phyloP scores from a whole-genome alignment of 1,284 basidiomycete genomes.

The Lentinus polychrous region DNA sequence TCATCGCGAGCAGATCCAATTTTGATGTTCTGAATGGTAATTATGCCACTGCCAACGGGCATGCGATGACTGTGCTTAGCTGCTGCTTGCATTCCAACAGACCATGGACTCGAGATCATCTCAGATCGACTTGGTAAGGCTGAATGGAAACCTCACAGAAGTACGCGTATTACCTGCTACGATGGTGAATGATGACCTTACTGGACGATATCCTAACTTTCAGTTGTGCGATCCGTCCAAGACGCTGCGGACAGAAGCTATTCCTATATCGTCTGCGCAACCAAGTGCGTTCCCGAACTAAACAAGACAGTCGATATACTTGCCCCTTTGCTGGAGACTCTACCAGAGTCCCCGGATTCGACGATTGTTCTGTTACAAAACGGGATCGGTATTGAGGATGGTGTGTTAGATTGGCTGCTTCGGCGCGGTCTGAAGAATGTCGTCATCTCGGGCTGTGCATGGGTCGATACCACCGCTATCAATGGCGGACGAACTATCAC shows the following conservation, averaged over 20 bases:
- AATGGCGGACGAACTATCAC: slow-evolving; percentile 23
- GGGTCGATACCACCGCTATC: slow-evolving; percentile 32
- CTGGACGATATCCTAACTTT: slow-evolving; percentile 12
- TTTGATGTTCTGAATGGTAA: slow-evolving; percentile 22
- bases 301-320: slow-evolving; percentile 25
- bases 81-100: slow-evolving; percentile 18
- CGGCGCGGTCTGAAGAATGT: slow-evolving; percentile 3
- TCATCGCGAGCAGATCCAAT: slow-evolving; percentile 23
- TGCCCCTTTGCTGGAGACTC: slow-evolving; percentile 20
- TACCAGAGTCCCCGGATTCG: slow-evolving; percentile 7
- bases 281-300: slow-evolving; percentile 30
- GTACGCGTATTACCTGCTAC: slow-evolving; percentile 13
- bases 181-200: neutral
- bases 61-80: too few species aligned
- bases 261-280: slow-evolving; percentile 27
- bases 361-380: slow-evolving; percentile 33
- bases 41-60: slow-evolving; percentile 1
- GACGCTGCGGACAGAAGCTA: slow-evolving; percentile 29
- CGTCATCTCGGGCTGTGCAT: slow-evolving; percentile 32
- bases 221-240: slow-evolving; percentile 23
- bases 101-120: slow-evolving; percentile 25
- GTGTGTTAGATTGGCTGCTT: slow-evolving; percentile 23
- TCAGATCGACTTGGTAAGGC: slow-evolving; percentile 24
- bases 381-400: slow-evolving; percentile 34
- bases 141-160: slow-evolving; percentile 28